A percentile compares a stretch with the other conserved stretches of the same genome.
These are phyloP conservation scores for Penicillium sp. DNA, from an alignment of 2,329 filamentous ascomycete species.

Conservation along the genomic window DNA sequence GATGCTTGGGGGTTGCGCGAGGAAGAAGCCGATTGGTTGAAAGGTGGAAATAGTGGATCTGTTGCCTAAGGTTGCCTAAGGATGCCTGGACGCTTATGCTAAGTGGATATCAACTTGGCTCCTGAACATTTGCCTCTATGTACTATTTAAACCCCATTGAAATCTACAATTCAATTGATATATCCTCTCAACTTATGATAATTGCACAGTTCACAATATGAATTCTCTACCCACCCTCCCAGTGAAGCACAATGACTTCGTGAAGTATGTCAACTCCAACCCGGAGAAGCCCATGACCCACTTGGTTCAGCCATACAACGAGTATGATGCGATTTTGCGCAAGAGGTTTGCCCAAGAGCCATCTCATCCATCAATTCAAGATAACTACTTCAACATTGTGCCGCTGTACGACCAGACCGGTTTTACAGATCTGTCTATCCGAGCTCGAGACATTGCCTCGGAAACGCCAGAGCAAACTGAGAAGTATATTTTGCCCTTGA, in stretches of 20 bases:
- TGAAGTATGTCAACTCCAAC: conserved; percentile 27
- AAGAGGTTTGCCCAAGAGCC: conserved; percentile 43
- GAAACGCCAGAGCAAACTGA: conserved; percentile 32
- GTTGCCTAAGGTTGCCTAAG: conserved; percentile 6
- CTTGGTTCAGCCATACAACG: conserved; percentile 38
- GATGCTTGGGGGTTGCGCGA: background rate
- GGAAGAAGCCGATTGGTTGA: background rate
- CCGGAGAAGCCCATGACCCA: conserved; percentile 28
- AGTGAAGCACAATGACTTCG: conserved; percentile 29
- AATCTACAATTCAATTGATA: background rate
- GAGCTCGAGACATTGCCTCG: conserved; percentile 34
- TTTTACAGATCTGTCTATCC: conserved; percentile 27
- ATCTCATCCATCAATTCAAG: conserved; percentile 28
- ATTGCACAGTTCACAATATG: conserved; percentile 3
- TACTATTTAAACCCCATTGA: background rate
- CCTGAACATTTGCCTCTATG: background rate
- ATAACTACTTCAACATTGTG: conserved; percentile 36
- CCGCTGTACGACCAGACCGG: conserved; percentile 33
- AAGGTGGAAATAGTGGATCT: background rate
- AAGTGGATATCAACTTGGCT: too few relatives aligned
- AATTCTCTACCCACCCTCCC: conserved; percentile 29
- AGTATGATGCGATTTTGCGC: conserved; percentile 37
- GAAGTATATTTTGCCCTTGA: conserved; percentile 37
- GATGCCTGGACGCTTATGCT: background rate
- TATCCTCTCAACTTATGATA: background rate